These are phyloP conservation scores for Isabelozyma rhagii DNA, from an alignment of 805 yeast genomes.

Conservation along the genomic window DNA sequence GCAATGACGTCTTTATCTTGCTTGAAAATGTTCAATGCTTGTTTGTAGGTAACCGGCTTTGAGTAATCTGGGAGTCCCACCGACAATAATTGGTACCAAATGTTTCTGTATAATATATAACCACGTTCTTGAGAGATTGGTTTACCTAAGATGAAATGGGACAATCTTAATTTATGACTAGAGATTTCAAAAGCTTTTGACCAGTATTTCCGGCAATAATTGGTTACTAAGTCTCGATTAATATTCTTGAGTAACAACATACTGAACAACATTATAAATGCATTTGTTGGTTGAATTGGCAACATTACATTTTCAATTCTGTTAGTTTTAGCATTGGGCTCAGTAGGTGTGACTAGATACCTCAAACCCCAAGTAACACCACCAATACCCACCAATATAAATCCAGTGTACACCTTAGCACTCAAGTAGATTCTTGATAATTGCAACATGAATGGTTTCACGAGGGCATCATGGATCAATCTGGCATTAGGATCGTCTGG, in stretches of 20 bases:
- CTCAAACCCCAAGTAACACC: conserved; percentile 50
- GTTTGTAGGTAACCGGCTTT: conserved; percentile 49
- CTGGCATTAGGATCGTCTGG: conserved; percentile 92
- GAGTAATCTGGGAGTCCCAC: conserved; percentile 51
- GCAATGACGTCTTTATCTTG: conserved; percentile 42
- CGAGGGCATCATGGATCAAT: conserved; percentile 81
- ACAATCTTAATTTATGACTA: conserved; percentile 59
- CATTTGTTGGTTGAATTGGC: conserved; percentile 18
- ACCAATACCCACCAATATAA: conserved; percentile 77
- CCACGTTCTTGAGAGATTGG: conserved; percentile 72
- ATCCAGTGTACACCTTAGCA: conserved; percentile 67
- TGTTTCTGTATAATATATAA: conserved; percentile 51
- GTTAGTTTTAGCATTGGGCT: conserved; percentile 5
- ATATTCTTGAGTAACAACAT: background rate
- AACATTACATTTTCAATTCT: conserved; percentile 16
- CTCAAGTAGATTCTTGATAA: conserved; percentile 69
- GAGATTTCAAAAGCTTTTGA: conserved; percentile 50
- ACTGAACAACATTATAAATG: conserved; percentile 3
- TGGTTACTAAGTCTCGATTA: conserved; percentile 9
- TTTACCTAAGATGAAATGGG: conserved; percentile 73
- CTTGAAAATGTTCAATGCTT: conserved; percentile 43
- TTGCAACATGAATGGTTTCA: conserved; percentile 71
- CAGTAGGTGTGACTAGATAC: conserved; percentile 15
- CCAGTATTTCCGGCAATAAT: conserved; percentile 59
- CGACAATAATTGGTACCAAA: conserved; percentile 41